phyloP scores from a whole-genome alignment of 345 rosid genomes.

The Eucalyptus pauciflora region DNA sequence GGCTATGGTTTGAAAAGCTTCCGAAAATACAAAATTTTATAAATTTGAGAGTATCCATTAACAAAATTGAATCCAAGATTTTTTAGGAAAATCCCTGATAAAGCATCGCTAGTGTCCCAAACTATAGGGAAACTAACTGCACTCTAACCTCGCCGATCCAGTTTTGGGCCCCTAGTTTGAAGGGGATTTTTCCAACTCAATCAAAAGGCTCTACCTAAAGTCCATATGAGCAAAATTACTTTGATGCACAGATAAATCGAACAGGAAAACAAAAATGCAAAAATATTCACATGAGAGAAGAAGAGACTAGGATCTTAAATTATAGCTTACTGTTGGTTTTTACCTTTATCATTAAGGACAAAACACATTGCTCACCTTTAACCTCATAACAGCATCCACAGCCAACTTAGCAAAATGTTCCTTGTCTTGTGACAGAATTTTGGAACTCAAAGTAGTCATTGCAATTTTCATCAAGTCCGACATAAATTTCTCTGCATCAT shows the following conservation, averaged over 20 bases:
- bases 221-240: neutral
- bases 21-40: neutral
- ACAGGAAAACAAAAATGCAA: neutral
- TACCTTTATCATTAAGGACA: neutral
- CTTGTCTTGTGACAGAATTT: constrained; percentile 88
- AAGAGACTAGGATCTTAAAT: neutral
- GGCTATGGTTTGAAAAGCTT: neutral
- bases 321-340: neutral
- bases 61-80: neutral
- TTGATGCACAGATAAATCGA: neutral
- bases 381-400: constrained; percentile 88
- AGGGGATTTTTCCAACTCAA: neutral
- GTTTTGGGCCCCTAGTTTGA: neutral
- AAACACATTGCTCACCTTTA: constrained; percentile 34
- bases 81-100: neutral
- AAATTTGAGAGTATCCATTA: neutral
- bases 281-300: neutral
- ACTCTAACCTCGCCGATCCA: neutral
- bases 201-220: neutral
- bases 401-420: constrained; percentile 85
- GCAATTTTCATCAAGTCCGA: constrained; percentile 86
- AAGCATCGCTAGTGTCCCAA: neutral
- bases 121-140: neutral
- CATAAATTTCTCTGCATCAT: constrained; percentile 66
- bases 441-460: constrained; percentile 88